A percentile compares a stretch with the other conserved stretches of the same genome.
Conservation (phyloP, 148 eudicot genomes). For the Hydrangea macrophylla region DNA sequence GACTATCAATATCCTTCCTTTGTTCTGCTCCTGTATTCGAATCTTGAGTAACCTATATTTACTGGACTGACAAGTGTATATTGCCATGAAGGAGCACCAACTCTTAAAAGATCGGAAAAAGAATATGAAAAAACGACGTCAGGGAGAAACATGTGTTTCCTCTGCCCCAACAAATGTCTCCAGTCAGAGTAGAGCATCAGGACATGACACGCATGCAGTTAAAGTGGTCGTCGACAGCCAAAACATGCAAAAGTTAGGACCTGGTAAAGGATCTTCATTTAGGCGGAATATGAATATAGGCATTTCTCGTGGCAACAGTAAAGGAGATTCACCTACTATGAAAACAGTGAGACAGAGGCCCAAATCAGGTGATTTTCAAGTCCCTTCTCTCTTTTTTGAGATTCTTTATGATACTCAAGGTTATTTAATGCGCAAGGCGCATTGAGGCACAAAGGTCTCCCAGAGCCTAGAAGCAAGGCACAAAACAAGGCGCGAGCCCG, state of each 20-base stretch:
- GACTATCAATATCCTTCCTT: background rate
- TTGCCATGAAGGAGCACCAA: conserved; percentile 75
- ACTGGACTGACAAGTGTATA: conserved; percentile 17
- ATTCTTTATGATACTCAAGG: no score
- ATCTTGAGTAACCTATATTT: conserved; percentile 16
- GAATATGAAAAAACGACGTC: conserved; percentile 56
- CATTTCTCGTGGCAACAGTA: conserved; percentile 46
- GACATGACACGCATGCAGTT: conserved; percentile 49
- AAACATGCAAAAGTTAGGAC: conserved; percentile 50
- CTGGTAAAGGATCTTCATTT: conserved; percentile 55
- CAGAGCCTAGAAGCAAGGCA: no score
- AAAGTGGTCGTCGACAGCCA: conserved; percentile 61
- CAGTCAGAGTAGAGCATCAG: conserved; percentile 50
- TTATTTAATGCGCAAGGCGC: no score
- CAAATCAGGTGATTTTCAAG: conserved; percentile 52
- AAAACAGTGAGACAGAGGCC: conserved; percentile 63
- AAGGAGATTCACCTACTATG: conserved; percentile 49
- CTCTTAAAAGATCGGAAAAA: conserved; percentile 82
- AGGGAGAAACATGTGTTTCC: conserved; percentile 54
- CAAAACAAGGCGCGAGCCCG: no score
- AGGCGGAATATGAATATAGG: conserved; percentile 56
- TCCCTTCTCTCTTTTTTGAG: background rate
- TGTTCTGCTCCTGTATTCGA: background rate
- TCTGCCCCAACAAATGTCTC: conserved; percentile 32
- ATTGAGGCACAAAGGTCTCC: no score